phyloP scores from a whole-genome alignment of 495 filamentous ascomycete species.

The Podospora tetraspora region DNA sequence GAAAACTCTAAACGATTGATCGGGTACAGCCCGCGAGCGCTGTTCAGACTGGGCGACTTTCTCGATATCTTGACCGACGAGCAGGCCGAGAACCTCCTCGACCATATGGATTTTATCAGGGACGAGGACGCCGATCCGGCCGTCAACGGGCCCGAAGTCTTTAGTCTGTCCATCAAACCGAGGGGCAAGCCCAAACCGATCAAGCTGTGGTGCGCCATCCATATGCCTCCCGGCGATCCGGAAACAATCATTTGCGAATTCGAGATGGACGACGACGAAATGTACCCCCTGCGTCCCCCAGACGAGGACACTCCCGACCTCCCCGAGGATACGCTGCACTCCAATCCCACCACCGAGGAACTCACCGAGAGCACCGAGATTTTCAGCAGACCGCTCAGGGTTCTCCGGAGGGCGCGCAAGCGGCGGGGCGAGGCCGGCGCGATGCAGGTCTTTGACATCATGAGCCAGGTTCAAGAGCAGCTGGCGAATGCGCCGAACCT shows the following conservation, averaged over 20 bases:
- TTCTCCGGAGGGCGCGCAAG: conserved; percentile 72
- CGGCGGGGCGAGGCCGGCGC: conserved; percentile 77
- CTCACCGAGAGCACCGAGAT: conserved; percentile 66
- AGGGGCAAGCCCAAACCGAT: conserved; percentile 44
- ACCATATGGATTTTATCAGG: conserved; percentile 82
- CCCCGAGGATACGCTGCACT: conserved; percentile 69
- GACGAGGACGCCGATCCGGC: conserved; percentile 69
- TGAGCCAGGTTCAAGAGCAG: conserved; percentile 80
- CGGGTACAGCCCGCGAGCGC: conserved; percentile 69
- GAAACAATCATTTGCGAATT: conserved; percentile 86
- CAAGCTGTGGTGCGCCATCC: conserved; percentile 87
- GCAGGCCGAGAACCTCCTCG: conserved; percentile 72
- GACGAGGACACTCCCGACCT: conserved; percentile 51
- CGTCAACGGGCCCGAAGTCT: conserved; percentile 79
- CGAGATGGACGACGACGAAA: conserved; percentile 75
- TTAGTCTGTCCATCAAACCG: conserved; percentile 62
- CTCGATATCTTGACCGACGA: conserved; percentile 76
- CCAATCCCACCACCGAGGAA: conserved; percentile 66
- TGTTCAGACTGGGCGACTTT: conserved; percentile 73
- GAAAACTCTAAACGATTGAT: conserved; percentile 77
- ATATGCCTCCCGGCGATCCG: conserved; percentile 58
- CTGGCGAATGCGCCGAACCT: conserved; percentile 63
- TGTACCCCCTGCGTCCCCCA: conserved; percentile 60
- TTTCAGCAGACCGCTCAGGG: conserved; percentile 69
- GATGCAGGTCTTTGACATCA: conserved; percentile 92